Evolutionary conservation across 805 yeast species (phyloP), one percentile per base, ranked within the genome.

Genomic region (Lipomyces spencermartinsiae): DNA sequence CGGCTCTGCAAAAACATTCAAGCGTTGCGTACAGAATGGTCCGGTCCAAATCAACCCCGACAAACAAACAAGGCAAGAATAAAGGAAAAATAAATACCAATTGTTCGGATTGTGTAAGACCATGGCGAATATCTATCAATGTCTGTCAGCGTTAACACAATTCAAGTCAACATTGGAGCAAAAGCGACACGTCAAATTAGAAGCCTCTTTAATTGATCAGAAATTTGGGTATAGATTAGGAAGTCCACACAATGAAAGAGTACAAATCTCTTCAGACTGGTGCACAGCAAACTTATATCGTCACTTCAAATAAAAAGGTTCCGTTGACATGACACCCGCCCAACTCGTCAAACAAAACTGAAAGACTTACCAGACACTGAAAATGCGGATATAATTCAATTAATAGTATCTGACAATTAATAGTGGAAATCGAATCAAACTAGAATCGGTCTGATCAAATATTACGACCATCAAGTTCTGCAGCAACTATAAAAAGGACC

Each of bases 71-170:
- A 46, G 1, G 29, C 29, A 25, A 66, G 16, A 59, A 19, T n/a
- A 67, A 51, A 22, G 37, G 60, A 67, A 57, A 31, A 10, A 34
- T 58, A 68, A 73, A 62, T 70, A 75, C 77, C 99, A 94, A 82
- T 94, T 94, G 80, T 95, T 95, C 53, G 98, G 98, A 84, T 94
- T 95, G 80, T 92, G 90, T 39, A 95, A 93, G 54, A 91, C 98
- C 98, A 94, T 94, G 35, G 55, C 66, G 49, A 43, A 43, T 43
- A 43, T 43, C 49, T n/a, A 9, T 5, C 7, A 43, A 16, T 43
- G 16, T n/a, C 49, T 43, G n/a, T n/a, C 16, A 43, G 22, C 10
- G 49, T 43, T 43, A 43, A 43, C 49, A n/a, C 49, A 43, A 4
- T 43, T 43, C 49, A 43, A 58, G 16, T 5, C 22, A 34, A 22